A percentile compares a stretch with the other conserved stretches of the same genome.
Conservation (phyloP, 2,329 filamentous ascomycete species). For the Leptosphaerulina australis region DNA sequence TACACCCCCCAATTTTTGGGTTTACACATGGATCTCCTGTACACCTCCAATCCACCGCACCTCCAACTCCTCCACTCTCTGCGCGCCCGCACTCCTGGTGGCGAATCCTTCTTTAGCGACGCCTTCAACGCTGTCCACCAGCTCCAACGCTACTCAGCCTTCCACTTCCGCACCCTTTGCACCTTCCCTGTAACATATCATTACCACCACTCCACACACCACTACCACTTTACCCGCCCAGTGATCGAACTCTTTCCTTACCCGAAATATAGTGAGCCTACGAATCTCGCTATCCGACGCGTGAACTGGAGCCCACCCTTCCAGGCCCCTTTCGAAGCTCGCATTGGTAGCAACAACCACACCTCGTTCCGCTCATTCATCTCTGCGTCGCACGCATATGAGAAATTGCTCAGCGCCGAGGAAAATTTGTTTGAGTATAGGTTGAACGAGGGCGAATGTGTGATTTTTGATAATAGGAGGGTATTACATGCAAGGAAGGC, state of each 20-base stretch:
- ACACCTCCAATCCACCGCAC: constrained; percentile 77
- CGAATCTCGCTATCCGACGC: constrained; percentile 45
- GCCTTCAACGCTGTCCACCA: constrained; percentile 64
- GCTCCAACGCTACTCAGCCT: constrained; percentile 33
- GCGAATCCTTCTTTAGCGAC: constrained; percentile 86
- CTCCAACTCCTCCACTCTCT: constrained; percentile 91
- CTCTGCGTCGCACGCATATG: constrained; percentile 61
- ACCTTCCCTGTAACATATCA: constrained; percentile 63
- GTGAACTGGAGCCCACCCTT: constrained; percentile 82
- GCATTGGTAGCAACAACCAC: constrained; percentile 39
- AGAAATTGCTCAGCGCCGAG: constrained; percentile 62
- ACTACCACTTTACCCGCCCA: constrained; percentile 65
- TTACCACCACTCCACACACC: constrained; percentile 67
- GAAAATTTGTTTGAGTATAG: constrained; percentile 71
- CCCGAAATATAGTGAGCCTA: constrained; percentile 35
- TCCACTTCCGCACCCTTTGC: constrained; percentile 52
- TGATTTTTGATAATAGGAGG: constrained; percentile 88
- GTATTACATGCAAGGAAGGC: constrained; percentile 81
- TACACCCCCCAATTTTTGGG: constrained; percentile 81
- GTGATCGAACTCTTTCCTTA: constrained; percentile 58
- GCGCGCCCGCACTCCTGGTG: constrained; percentile 77
- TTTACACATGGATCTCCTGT: constrained; percentile 92
- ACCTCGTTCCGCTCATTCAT: constrained; percentile 39
- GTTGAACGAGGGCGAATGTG: constrained; percentile 81
- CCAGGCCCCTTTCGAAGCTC: constrained; percentile 62